Percentiles rank a stretch among this genome's conserved stretches.
phyloP scores from a whole-genome alignment of 129 eudicot genomes.

The Mikania micrantha region DNA sequence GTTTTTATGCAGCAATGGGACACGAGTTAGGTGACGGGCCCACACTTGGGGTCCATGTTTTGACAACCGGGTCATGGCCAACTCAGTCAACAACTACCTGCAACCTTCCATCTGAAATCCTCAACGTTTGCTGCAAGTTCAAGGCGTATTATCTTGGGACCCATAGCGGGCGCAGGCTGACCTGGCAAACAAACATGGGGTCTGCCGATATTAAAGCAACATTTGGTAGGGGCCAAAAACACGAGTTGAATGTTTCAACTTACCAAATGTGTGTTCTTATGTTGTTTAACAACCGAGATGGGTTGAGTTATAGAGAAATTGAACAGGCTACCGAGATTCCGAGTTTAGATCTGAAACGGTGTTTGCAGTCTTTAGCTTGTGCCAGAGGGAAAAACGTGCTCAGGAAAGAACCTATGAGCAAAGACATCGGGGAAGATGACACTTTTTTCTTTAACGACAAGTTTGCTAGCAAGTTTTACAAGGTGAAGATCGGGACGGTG shows the following conservation, averaged over 20 bases:
- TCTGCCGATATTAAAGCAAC: neutral
- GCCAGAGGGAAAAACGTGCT: neutral
- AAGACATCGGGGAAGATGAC: conserved; percentile 7
- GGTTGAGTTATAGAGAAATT: neutral
- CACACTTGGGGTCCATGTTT: neutral
- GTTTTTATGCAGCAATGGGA: neutral
- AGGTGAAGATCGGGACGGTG: conserved; percentile 16
- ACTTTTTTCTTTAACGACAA: conserved; percentile 1
- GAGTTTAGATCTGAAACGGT: neutral
- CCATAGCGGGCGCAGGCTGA: neutral
- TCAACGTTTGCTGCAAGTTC: neutral
- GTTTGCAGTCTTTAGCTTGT: neutral
- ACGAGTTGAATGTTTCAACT: neutral
- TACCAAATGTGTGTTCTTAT: neutral
- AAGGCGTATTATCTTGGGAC: neutral
- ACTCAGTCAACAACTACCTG: neutral
- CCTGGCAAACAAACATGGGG: neutral
- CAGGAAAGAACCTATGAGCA: conserved; percentile 23
- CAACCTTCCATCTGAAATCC: neutral
- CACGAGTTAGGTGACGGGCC: neutral
- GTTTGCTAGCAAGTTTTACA: conserved; percentile 17
- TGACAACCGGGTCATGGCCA: neutral
- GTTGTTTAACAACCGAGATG: neutral
- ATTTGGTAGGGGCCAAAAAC: neutral
- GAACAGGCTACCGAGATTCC: neutral